A percentile compares a stretch with the other conserved stretches of the same genome.
These are phyloP conservation scores for Myxozyma mucilagina DNA, from an alignment of 805 yeast species.

Conservation along the genomic window DNA sequence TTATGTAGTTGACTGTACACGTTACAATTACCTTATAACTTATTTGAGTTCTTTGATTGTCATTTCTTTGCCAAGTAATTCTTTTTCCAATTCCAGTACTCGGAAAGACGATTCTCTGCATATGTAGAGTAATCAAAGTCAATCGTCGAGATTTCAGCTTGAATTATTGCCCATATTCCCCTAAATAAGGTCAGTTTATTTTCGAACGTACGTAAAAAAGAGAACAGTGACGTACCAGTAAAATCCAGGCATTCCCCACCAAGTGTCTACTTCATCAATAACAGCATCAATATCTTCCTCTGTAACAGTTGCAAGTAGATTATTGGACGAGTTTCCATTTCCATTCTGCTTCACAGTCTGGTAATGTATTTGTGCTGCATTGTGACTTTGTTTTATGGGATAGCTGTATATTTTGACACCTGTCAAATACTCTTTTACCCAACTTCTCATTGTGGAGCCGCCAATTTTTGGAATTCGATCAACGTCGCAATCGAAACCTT, in stretches of 20 bases:
- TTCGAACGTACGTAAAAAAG: neutral
- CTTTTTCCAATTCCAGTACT: slow-evolving; percentile 67
- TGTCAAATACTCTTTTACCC: slow-evolving; percentile 61
- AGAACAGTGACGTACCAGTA: slow-evolving; percentile 48
- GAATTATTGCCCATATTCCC: slow-evolving; percentile 84
- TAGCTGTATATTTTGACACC: slow-evolving; percentile 29
- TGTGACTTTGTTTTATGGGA: neutral
- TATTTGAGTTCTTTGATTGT: neutral
- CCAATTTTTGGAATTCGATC: slow-evolving; percentile 58
- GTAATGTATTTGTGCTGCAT: neutral
- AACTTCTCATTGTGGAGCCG: slow-evolving; percentile 51
- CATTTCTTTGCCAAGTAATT: neutral
- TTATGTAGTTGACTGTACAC: neutral
- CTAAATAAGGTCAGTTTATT: neutral
- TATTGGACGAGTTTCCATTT: too few relatives aligned
- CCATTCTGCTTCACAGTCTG: too few relatives aligned
- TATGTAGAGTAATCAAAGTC: slow-evolving; percentile 71
- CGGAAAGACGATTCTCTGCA: slow-evolving; percentile 59
- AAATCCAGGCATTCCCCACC: slow-evolving; percentile 79
- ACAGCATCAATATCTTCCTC: slow-evolving; percentile 46
- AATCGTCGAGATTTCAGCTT: slow-evolving; percentile 63
- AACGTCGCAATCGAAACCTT: slow-evolving; percentile 72
- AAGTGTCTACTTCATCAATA: slow-evolving; percentile 56
- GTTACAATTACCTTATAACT: too few relatives aligned
- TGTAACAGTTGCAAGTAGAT: slow-evolving; percentile 5